Evolutionary conservation across 805 yeast genomes (phyloP), one percentile per base, ranked within the genome.

Genomic region (Torulaspora maleeae): DNA sequence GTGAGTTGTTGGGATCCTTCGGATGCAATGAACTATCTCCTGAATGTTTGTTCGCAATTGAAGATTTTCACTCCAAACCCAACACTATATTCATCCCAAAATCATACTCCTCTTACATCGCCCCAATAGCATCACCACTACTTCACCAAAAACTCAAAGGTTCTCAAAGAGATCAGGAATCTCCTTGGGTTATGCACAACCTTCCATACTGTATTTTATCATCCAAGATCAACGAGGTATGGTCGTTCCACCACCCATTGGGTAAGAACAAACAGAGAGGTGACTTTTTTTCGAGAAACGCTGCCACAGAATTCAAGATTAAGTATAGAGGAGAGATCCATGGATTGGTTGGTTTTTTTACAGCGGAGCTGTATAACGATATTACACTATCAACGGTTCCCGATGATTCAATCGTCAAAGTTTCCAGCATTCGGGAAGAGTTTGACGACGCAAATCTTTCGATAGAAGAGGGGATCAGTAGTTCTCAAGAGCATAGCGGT

Each of bases 1-100:
- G 95, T 36, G 97, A 90, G 61, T 68, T 91, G 6, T 64, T 90
- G 22, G 97, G 97, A 5, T 86, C 95, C 12, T 85, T 91, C 67
- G 97, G 95, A 3, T 91, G 95, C 62, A 91, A 90, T 63, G 97
- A 90, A 60, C 71, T 87, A 13, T 75, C 86, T 7, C 97, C 98
- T 0, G 98, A 90, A 61, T 82, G 93, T 47, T 62, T 87, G 2
- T 69, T 68, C 36, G 66, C 73, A 1, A 56, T 72, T 13, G 74
- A 76, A 41, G 51, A 56, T 38, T 53, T 77, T 63, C 53, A 75
- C 63, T 43, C 66, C 17, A 63, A 61, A 6, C 47, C 53, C 9
- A 46, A 61, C 28, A 83, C 86, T 2, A 63, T 79, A 16, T 80
- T 77, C 65, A 82, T 84, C 29, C 91, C 91, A 10, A 67, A 72